Evolutionary conservation across 768 basidiomycete genomes (phyloP), one percentile per base, ranked within the genome.

Genomic region (Suillus plorans): DNA sequence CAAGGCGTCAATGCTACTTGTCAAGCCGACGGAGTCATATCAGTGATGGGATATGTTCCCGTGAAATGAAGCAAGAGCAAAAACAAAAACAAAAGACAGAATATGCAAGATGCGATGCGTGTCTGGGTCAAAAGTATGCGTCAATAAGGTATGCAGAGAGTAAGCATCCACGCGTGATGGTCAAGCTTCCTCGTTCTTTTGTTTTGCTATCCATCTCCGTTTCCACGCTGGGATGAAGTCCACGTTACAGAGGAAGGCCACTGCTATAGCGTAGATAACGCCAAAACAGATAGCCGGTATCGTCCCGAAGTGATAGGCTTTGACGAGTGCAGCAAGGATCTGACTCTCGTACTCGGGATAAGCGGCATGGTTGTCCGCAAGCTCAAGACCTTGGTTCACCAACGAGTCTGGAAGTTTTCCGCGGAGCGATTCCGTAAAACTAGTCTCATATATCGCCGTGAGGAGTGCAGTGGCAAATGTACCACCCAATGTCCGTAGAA

Each of bases 381-480:
- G 68, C 59, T 69, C 75, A 45, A 77, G 62, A 2, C 76, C 76
- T 63, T 77, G 76, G 50, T 64, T 22, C 4, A 77, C 71, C 50
- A 78, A 70, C 14, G 72, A 72, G 13, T 67, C 64, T 16, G 76
- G 76, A 22, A 77, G 67, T 1, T 60, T 63, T 31, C 76, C 76
- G 53, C 62, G 66, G 6, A 77, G 71, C 4, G 74, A 69, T 3
- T 70, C 63, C 22, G 77, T 77, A 59, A 77, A 77, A 10, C 67
- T 72, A 16, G 76, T 77, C 61, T 77, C 76, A 7, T 69, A 77
- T 14, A 77, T 62, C 0, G 76, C 77, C 3, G 76, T 77, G 53
- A 77, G 73, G 44, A 77, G 77, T 8, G 77, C 77, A 5, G 76
- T 78, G 9, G 76, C 77, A 37, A 77, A 77, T 50, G 76, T 77